Evolutionary conservation across 2,329 filamentous ascomycete species (phyloP).

Genomic region (Alternaria gansuensis): DNA sequence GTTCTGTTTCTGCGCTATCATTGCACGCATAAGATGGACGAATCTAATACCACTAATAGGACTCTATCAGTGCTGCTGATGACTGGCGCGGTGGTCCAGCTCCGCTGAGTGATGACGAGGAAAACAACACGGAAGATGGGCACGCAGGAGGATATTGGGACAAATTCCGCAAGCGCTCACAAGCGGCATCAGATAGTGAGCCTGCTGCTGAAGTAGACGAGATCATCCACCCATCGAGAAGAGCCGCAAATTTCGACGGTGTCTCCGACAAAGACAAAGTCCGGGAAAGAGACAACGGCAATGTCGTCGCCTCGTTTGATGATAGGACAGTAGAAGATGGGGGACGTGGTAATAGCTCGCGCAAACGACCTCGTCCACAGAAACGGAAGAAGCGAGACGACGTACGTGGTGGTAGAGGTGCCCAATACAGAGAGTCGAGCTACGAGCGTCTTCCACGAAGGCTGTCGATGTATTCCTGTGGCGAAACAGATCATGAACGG

Average conservation of each 20-base stretch:
- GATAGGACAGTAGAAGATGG: not conserved
- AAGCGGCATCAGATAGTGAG: not conserved
- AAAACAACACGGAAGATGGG: not conserved
- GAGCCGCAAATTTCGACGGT: not conserved
- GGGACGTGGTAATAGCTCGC: not conserved
- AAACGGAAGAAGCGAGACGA: not conserved
- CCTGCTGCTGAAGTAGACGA: not conserved
- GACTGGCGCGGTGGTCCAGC: not conserved
- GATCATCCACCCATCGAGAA: not conserved
- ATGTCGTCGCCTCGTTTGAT: not conserved
- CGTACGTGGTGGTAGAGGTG: not conserved
- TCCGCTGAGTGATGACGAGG: not conserved
- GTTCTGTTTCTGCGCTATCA: slow-evolving; percentile 3
- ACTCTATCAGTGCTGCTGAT: not conserved
- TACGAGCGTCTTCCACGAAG: not conserved
- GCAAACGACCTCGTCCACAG: not conserved
- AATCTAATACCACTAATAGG: slow-evolving; percentile 10
- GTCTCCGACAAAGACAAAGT: not conserved
- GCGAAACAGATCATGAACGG: not conserved
- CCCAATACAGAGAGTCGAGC: not conserved
- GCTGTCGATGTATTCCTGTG: not conserved
- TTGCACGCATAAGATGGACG: not conserved
- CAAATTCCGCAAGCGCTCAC: not conserved
- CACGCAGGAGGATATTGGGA: not conserved
- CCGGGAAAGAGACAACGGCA: not conserved